Evolutionary conservation across 176 grass and related monocot species (phyloP).

Genomic region (Poa annua): DNA sequence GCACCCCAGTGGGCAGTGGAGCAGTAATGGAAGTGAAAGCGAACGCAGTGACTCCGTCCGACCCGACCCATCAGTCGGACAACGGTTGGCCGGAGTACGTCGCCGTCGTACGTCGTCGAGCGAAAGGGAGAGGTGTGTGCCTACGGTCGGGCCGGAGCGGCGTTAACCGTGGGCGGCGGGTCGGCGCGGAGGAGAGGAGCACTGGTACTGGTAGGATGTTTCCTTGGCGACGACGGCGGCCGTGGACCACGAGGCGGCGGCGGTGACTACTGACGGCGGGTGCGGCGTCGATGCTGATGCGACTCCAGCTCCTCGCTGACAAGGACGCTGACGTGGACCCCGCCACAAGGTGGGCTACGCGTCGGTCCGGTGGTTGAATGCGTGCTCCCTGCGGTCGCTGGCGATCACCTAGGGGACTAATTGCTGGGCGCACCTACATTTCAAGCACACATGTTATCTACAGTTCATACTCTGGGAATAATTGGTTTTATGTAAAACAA

Average conservation of each 20-base stretch:
- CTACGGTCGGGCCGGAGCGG: neutral
- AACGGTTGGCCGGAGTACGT: neutral
- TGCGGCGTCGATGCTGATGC: slow-evolving; percentile 44
- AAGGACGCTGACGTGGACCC: slow-evolving; percentile 44
- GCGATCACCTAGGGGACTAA: neutral
- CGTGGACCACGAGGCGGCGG: slow-evolving; percentile 32
- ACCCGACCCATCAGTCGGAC: neutral
- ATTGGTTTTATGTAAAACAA: too few relatives aligned
- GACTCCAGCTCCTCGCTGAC: slow-evolving; percentile 56
- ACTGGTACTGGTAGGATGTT: neutral
- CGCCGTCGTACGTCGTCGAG: slow-evolving; percentile 20
- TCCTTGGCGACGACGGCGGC: slow-evolving; percentile 13
- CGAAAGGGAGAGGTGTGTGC: neutral
- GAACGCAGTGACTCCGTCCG: neutral
- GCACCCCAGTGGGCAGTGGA: neutral
- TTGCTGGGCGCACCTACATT: neutral
- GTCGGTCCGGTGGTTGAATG: slow-evolving; percentile 37
- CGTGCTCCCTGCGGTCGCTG: slow-evolving; percentile 26
- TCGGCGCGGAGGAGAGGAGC: neutral
- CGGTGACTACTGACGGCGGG: neutral
- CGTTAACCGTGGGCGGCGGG: slow-evolving; percentile 35
- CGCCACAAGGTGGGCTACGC: slow-evolving; percentile 15
- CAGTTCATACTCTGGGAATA: too few relatives aligned
- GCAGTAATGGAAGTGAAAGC: slow-evolving; percentile 42
- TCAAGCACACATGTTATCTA: too few relatives aligned